Evolutionary conservation across 805 yeast genomes (phyloP).

Genomic region (Candida orba): DNA sequence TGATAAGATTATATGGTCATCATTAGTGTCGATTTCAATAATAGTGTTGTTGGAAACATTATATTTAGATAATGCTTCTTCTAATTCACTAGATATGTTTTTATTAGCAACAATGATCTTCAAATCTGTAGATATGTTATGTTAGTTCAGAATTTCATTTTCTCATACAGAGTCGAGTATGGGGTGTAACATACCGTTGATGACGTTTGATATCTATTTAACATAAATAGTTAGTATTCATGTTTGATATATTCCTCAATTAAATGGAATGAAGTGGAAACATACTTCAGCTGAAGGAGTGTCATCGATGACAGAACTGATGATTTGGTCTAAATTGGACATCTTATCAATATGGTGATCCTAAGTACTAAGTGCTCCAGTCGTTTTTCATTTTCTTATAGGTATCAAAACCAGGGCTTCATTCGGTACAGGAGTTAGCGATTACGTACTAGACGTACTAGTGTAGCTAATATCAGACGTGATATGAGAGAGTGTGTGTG

Average conservation of each 20-base stretch:
- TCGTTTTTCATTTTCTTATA: too few relatives aligned
- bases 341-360: background rate
- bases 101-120: slow-evolving; percentile 33
- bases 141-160: too few relatives aligned
- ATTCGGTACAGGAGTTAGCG: too few relatives aligned
- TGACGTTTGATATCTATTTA: slow-evolving; percentile 22
- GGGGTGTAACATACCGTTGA: slow-evolving; percentile 24
- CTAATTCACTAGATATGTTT: slow-evolving; percentile 27
- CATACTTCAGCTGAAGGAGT: slow-evolving; percentile 53
- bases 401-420: too few relatives aligned
- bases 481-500: too few relatives aligned
- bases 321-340: slow-evolving; percentile 10
- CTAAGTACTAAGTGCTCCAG: too few relatives aligned
- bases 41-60: slow-evolving; percentile 32
- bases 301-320: slow-evolving; percentile 32
- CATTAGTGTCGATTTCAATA: slow-evolving; percentile 20
- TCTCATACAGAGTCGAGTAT: background rate
- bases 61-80: slow-evolving; percentile 32
- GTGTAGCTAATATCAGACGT: too few relatives aligned
- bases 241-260: background rate
- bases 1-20: slow-evolving; percentile 36
- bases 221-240: background rate
- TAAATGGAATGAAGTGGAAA: slow-evolving; percentile 1
- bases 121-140: slow-evolving; percentile 29
- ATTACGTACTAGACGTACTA: too few relatives aligned